Evolutionary conservation across 2,329 filamentous ascomycete genomes (phyloP), one percentile per base, ranked within the genome.

Genomic region (Hymenoscyphus infarciens): DNA sequence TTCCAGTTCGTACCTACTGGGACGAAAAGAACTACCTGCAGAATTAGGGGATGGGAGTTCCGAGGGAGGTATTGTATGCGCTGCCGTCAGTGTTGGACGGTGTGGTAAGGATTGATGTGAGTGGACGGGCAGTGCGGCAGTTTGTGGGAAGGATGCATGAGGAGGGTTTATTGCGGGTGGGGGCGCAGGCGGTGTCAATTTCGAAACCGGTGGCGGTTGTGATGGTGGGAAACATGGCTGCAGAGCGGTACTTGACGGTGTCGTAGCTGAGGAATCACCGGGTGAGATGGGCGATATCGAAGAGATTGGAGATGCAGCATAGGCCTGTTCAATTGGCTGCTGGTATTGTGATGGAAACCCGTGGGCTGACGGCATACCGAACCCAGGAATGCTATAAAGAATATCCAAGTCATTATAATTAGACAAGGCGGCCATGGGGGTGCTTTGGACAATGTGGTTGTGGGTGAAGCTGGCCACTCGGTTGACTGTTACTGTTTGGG

Each of bases 381-480:
- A 69, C 6, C 72, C 72, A 8, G 73, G 74, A 10, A 75, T 72
- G 53, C 63, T 67, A 3, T 70, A 63, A 15, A 74, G 63, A n/a
- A 66, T 39, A 16, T 61, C 60, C 39, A 73, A 61, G 31, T 72
- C 68, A 15, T 71, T 49, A 38, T 72, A 68, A n/a, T 70, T 49
- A 25, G 63, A 74, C 60, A 78, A 84, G 27, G 74, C 60, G 38
- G 60, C 63, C 62, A 71, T 66, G 3, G 74, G 31, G 11, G 77
- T 76, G 2, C 75, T 76, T 66, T 74, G 74, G 38, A 83, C 79
- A 16, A 76, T 71, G 42, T 79, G 77, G 45, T 79, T 77, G 56
- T 81, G 78, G 3, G 77, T 76, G 63, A 85, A 79, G 2, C 75
- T 74, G 15, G 76, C 74, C 10, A 80, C 82, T 27, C 82, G 78